These are phyloP conservation scores for Tulasnella sp. DNA, from an alignment of 768 basidiomycete genomes.

Conservation along the genomic window DNA sequence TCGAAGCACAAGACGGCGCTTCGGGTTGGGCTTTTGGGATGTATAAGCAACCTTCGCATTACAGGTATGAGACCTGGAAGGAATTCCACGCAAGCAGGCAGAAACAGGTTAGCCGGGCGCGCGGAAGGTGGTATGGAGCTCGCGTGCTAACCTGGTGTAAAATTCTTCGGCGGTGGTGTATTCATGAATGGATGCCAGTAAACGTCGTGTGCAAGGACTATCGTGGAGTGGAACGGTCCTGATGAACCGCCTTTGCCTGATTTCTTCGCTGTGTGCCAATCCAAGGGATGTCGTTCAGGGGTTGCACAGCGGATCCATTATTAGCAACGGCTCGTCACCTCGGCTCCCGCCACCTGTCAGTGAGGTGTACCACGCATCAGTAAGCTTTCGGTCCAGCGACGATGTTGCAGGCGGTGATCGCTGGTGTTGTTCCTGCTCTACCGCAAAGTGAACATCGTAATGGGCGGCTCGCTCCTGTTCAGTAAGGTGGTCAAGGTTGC, in stretches of 20 bases:
- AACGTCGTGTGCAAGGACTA: conserved; percentile 45
- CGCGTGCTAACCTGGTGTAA: conserved; percentile 58
- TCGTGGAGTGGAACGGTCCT: background rate
- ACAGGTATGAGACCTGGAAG: conserved; percentile 64
- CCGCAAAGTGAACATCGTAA: conserved; percentile 56
- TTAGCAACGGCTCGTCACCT: conserved; percentile 15
- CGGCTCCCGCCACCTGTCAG: background rate
- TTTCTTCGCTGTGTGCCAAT: background rate
- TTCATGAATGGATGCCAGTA: conserved; percentile 67
- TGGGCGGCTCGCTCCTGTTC: conserved; percentile 54
- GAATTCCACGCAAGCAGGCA: background rate
- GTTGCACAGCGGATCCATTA: conserved; percentile 5
- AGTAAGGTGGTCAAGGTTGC: conserved; percentile 49
- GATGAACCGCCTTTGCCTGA: background rate
- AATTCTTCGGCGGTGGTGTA: conserved; percentile 57
- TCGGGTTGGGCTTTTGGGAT: conserved; percentile 53
- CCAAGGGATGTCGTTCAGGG: conserved; percentile 2
- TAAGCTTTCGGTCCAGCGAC: background rate
- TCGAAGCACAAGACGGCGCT: conserved; percentile 70
- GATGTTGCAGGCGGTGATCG: conserved; percentile 31
- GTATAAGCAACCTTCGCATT: conserved; percentile 59
- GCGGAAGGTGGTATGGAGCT: conserved; percentile 1
- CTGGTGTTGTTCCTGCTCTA: conserved; percentile 36
- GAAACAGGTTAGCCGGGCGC: background rate
- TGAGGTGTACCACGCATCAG: conserved; percentile 9